Evolutionary conservation across 805 yeast genomes (phyloP).

Genomic region (Wickerhamomyces strasburgensis): DNA sequence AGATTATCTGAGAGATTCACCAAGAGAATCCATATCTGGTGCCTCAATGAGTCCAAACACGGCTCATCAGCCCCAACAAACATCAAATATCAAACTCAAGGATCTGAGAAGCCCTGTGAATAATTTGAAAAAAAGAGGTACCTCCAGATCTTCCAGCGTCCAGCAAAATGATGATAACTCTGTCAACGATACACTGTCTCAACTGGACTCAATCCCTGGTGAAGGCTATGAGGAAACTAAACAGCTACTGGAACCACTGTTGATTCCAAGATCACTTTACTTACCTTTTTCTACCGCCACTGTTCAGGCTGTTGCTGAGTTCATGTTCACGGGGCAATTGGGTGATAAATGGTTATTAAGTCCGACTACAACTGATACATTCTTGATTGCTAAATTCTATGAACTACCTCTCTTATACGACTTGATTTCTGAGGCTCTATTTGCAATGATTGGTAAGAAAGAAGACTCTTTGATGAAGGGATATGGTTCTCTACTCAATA

Average conservation of each 20-base stretch:
- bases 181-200: slow-evolving; percentile 10
- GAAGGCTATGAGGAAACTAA: slow-evolving; percentile 15
- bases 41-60: slow-evolving; percentile 4
- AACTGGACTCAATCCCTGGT: slow-evolving; percentile 11
- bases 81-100: slow-evolving; percentile 15
- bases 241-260: slow-evolving; percentile 48
- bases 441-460: slow-evolving; percentile 63
- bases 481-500: slow-evolving; percentile 23
- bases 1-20: slow-evolving; percentile 31
- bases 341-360: slow-evolving; percentile 69
- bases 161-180: slow-evolving; percentile 17
- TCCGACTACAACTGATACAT: slow-evolving; percentile 63
- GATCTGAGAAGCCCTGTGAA: slow-evolving; percentile 17
- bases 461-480: slow-evolving; percentile 41
- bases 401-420: slow-evolving; percentile 69
- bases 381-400: slow-evolving; percentile 58
- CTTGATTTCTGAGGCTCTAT: slow-evolving; percentile 61
- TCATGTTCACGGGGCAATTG: slow-evolving; percentile 73
- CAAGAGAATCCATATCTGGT: slow-evolving; percentile 44
- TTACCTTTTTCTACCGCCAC: slow-evolving; percentile 62
- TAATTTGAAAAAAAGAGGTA: slow-evolving; percentile 15
- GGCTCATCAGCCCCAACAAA: neutral
- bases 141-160: slow-evolving; percentile 18
- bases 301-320: slow-evolving; percentile 64
- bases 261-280: slow-evolving; percentile 63